A percentile compares a stretch with the other conserved stretches of the same genome.
phyloP scores from a whole-genome alignment of 495 filamentous ascomycete species.

The Xylaria longipes region DNA sequence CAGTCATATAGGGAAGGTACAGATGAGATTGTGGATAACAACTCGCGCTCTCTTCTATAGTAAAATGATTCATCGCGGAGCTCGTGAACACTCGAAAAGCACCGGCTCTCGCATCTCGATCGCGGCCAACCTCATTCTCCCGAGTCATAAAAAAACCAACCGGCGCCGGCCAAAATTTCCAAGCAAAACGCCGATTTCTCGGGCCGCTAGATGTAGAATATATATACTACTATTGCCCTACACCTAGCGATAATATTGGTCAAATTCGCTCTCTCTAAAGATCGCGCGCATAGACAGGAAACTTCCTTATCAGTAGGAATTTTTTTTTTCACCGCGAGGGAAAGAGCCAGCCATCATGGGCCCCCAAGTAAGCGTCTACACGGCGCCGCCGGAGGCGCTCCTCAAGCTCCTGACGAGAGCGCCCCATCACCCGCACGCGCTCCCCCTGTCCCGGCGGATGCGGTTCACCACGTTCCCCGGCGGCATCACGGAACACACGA shows the following conservation, averaged over 20 bases:
- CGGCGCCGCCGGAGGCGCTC: conserved; percentile 44
- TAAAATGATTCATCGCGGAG: not conserved
- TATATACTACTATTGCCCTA: not conserved
- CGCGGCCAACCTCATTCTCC: not conserved
- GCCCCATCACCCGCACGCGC: conserved; percentile 61
- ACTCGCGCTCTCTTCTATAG: not conserved
- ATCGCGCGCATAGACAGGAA: not conserved
- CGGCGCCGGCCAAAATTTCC: too few species aligned
- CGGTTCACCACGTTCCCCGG: conserved; percentile 56
- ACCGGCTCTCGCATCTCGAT: too few species aligned
- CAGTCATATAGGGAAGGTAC: not conserved
- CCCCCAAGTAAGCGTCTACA: conserved; percentile 45
- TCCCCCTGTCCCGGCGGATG: conserved; percentile 63
- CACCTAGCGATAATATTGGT: not conserved
- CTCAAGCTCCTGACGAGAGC: conserved; percentile 47
- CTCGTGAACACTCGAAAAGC: not conserved
- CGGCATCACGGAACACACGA: conserved; percentile 40
- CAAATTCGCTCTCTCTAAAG: not conserved
- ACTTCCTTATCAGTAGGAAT: not conserved
- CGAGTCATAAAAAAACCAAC: too few species aligned
- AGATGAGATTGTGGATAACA: not conserved
- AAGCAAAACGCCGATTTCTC: not conserved
- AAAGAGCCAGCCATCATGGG: conserved; percentile 32
- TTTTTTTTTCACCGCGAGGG: too few species aligned
- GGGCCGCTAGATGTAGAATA: not conserved